Evolutionary conservation across 1,284 basidiomycete species (phyloP), one percentile per base, ranked within the genome.

Genomic region (Ganoderma boninense): DNA sequence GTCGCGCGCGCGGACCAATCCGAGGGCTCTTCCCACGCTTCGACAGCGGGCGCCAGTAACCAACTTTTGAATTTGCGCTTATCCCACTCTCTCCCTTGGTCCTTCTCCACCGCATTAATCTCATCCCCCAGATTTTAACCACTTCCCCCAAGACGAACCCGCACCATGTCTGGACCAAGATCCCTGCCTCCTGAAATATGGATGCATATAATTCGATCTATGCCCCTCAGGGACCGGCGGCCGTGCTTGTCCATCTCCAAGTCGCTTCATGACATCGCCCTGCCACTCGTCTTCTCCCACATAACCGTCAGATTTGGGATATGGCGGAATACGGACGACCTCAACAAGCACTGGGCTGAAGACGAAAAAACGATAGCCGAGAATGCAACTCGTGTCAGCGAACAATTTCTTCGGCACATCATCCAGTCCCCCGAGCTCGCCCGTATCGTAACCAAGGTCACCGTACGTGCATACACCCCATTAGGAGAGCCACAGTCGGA

Each of bases 181-280:
- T 38, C 6, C 10, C 38, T 38, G 10, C 38, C 38, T 38, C 38
- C 38, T 10, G 38, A 38, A 38, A 38, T 38, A 38, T 38, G 38
- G 38, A 38, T 10, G 10, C 38, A 38, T 38, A 38, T 38, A 8
- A 7, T 38, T 38, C 38, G 3, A 38, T 38, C 38, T 38, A 8
- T 38, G 38, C 38, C 6, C 38, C 6, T 6, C 46, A 49, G 20
- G 3, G 49, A 52, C 20, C 49, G 20, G 49, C 10, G 49, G 0
- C 11, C 49, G 11, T 68, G 66, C 18, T 40, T 67, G 8, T 59
- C 56, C 13, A 52, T 67, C 2, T 67, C 62, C 2, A 57, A 23
- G 10, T 18, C 14, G 18, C 42, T 52, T 16, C 66, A 44, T 13
- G 52, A 63, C 13, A 14, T 63, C 35, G 23, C 66, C 0, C 11